A percentile compares a stretch with the other conserved stretches of the same genome.
Evolutionary conservation across 192 early-diverging fungal species (phyloP).

Genomic region (Entomortierella chlamydospora): DNA sequence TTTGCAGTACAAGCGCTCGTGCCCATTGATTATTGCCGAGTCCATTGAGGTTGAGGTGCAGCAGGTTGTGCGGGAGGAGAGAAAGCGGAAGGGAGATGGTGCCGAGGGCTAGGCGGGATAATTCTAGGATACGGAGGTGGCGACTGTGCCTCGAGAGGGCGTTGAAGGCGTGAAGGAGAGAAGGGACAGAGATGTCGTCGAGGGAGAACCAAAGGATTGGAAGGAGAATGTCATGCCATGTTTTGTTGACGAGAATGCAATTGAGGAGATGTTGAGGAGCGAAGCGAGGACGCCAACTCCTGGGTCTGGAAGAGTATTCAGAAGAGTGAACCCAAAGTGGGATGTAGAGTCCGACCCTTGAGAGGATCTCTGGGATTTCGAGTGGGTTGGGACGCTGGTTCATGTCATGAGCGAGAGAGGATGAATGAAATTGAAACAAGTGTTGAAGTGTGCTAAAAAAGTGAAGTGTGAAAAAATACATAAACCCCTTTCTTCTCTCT

Average conservation of each 20-base stretch:
- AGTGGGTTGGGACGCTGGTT: conserved; percentile 28
- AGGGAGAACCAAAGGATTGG: conserved; percentile 29
- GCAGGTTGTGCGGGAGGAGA: background rate
- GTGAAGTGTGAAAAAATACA: too few relatives aligned
- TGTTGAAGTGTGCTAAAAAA: too few relatives aligned
- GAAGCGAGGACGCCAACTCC: conserved; percentile 9
- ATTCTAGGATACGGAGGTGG: conserved; percentile 16
- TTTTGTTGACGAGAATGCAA: conserved; percentile 26
- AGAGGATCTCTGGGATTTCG: conserved; percentile 38
- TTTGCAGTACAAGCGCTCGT: conserved; percentile 12
- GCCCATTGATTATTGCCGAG: conserved; percentile 18
- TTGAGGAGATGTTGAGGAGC: conserved; percentile 10
- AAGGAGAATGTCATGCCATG: conserved; percentile 33
- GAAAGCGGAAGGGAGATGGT: background rate
- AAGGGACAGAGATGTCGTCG: conserved; percentile 14
- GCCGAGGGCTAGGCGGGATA: background rate
- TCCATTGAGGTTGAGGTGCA: conserved; percentile 17
- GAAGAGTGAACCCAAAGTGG: conserved; percentile 21
- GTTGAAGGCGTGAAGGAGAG: background rate
- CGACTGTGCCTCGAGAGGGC: background rate
- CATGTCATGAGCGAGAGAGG: conserved; percentile 12
- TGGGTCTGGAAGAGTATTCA: background rate
- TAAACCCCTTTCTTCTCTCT: background rate
- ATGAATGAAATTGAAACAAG: too few relatives aligned
- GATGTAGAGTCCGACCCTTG: conserved; percentile 19